A percentile compares a stretch with the other conserved stretches of the same genome.
Evolutionary conservation across 1,284 basidiomycete genomes (phyloP).

Genomic region (Pseudozyma sp.): DNA sequence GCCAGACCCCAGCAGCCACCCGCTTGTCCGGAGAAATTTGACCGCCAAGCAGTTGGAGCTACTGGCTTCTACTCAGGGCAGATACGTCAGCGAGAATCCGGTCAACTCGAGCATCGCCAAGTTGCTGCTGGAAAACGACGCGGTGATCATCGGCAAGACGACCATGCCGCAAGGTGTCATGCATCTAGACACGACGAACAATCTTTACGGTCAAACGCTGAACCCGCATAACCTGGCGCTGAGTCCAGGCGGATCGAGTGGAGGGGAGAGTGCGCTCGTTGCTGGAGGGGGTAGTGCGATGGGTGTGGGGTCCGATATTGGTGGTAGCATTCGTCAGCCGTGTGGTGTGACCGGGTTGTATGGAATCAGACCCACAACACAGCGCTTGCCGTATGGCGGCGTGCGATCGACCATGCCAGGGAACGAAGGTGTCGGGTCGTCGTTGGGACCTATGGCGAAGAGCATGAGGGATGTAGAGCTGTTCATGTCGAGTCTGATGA

Average conservation of each 20-base stretch:
- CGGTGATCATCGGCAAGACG: slow-evolving; percentile 53
- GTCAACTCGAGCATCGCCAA: slow-evolving; percentile 27
- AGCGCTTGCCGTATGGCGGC: slow-evolving; percentile 37
- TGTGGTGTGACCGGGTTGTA: slow-evolving; percentile 40
- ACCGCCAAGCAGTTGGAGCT: slow-evolving; percentile 16
- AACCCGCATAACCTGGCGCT: slow-evolving; percentile 52
- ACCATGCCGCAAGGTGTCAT: slow-evolving; percentile 59
- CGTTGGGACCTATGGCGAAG: slow-evolving; percentile 37
- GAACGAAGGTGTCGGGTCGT: slow-evolving; percentile 40
- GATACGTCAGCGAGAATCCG: slow-evolving; percentile 23
- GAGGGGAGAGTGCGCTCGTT: slow-evolving; percentile 51
- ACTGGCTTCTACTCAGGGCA: slow-evolving; percentile 26
- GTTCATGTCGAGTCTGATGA: slow-evolving; percentile 43
- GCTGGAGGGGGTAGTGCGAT: slow-evolving; percentile 33
- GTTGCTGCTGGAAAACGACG: slow-evolving; percentile 36
- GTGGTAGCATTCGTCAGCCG: slow-evolving; percentile 50
- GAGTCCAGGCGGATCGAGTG: slow-evolving; percentile 51
- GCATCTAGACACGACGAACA: slow-evolving; percentile 54
- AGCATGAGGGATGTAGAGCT: slow-evolving; percentile 43
- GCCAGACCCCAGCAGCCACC: slow-evolving; percentile 20
- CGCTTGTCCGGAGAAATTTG: slow-evolving; percentile 23
- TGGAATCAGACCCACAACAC: slow-evolving; percentile 43
- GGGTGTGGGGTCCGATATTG: slow-evolving; percentile 51
- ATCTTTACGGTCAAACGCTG: slow-evolving; percentile 54
- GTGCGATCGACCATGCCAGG: slow-evolving; percentile 47